Evolutionary conservation across 140 eudicot species (phyloP).

Genomic region (Erigeron philadelphicus): DNA sequence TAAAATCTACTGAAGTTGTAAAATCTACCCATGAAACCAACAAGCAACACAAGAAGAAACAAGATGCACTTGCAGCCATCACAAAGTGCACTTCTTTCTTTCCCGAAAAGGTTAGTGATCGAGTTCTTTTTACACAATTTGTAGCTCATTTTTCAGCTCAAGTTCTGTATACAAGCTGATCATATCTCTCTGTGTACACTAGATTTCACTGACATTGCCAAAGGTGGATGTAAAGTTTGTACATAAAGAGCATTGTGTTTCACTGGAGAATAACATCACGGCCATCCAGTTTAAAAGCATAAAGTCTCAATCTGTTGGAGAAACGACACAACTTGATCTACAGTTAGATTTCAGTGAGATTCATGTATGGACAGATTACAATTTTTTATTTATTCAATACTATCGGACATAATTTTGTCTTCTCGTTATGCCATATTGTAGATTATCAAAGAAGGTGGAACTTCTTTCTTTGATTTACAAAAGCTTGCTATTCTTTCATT

Average conservation of each 20-base stretch:
- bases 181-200: conserved; percentile 4
- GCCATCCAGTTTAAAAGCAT: conserved; percentile 68
- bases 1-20: conserved; percentile 31
- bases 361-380: conserved; percentile 49
- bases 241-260: conserved; percentile 51
- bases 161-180: neutral
- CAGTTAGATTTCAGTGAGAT: conserved; percentile 86
- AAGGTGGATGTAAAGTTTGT: conserved; percentile 65
- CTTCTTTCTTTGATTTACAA: conserved; percentile 56
- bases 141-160: neutral
- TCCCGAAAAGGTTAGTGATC: conserved; percentile 69
- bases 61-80: conserved; percentile 40
- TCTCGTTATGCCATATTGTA: conserved; percentile 31
- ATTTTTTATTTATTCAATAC: conserved; percentile 10
- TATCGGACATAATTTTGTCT: conserved; percentile 1
- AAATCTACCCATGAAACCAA: conserved; percentile 34
- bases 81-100: conserved; percentile 41
- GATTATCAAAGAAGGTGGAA: conserved; percentile 68
- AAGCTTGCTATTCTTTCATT: conserved; percentile 71
- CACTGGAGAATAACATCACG: conserved; percentile 64
- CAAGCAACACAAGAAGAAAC: conserved; percentile 41
- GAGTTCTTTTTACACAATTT: conserved; percentile 12
- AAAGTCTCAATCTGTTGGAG: conserved; percentile 61
- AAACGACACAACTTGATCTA: conserved; percentile 71
- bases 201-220: conserved; percentile 69